Conservation (phyloP, 345 rosid species). For the Gynandropsis gynandra region DNA sequence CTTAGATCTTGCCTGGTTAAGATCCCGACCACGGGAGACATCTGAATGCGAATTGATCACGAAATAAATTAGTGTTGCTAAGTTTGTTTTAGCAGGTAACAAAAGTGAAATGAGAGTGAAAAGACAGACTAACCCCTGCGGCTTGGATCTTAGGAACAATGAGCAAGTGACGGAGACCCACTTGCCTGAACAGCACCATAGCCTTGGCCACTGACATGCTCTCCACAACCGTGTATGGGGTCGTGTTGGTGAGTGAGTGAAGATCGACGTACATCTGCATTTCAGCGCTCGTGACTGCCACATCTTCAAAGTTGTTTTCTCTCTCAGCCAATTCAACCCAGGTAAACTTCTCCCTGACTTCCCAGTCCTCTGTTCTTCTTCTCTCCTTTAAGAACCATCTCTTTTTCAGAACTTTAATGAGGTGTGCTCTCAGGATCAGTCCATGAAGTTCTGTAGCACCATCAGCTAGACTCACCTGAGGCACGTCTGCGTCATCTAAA, state of each 20-base stretch:
- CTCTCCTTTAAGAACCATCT: slow-evolving; percentile 77
- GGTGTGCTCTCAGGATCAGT: slow-evolving; percentile 71
- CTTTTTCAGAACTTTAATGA: slow-evolving; percentile 56
- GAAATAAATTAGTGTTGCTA: not conserved
- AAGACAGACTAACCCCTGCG: slow-evolving; percentile 52
- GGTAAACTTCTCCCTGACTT: slow-evolving; percentile 60
- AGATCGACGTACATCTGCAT: slow-evolving; percentile 86
- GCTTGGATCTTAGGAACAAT: slow-evolving; percentile 70
- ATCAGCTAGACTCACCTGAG: slow-evolving; percentile 25
- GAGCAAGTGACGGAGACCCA: slow-evolving; percentile 73
- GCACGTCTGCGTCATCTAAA: slow-evolving; percentile 37
- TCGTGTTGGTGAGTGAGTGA: slow-evolving; percentile 79
- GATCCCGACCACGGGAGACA: slow-evolving; percentile 62
- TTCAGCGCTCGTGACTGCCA: slow-evolving; percentile 51
- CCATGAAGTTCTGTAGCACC: slow-evolving; percentile 58
- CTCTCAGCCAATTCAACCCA: slow-evolving; percentile 76
- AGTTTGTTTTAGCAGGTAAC: not conserved
- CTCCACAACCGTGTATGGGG: slow-evolving; percentile 79
- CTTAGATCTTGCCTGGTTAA: slow-evolving; percentile 81
- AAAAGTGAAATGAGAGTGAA: not conserved
- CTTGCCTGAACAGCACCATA: slow-evolving; percentile 67
- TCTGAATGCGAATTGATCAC: slow-evolving; percentile 31
- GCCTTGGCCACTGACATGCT: slow-evolving; percentile 91
- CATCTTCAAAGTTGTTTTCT: slow-evolving; percentile 56
- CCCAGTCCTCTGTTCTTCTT: slow-evolving; percentile 77